A percentile compares a stretch with the other conserved stretches of the same genome.
These are phyloP conservation scores for Zostera marina DNA, from an alignment of 116 monocot genomes.

Conservation along the genomic window DNA sequence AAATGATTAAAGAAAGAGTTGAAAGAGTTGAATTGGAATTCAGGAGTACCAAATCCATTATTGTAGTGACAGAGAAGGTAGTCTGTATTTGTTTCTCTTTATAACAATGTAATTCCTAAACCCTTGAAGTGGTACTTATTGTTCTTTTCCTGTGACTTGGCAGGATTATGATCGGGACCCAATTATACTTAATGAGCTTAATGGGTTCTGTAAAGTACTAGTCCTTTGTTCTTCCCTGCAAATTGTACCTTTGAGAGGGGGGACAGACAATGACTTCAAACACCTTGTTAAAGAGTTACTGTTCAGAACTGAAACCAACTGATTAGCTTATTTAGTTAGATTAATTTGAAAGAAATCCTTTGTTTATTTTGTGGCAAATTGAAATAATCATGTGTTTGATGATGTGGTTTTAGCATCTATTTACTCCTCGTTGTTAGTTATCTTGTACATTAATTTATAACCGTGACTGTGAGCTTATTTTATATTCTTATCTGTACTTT, in stretches of 20 bases:
- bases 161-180: constrained; percentile 17
- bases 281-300: constrained; percentile 1
- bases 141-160: not conserved
- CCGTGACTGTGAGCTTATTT: no score
- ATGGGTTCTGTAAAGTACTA: constrained; percentile 6
- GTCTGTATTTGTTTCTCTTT: not conserved
- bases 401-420: no score
- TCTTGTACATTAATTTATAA: no score
- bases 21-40: constrained; percentile 4
- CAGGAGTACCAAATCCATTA: not conserved
- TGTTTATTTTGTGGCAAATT: no score
- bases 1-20: constrained; percentile 6
- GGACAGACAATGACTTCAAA: constrained; percentile 8
- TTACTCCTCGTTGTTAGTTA: no score
- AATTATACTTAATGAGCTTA: constrained; percentile 2
- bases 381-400: no score
- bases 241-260: constrained; percentile 6
- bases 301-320: not conserved
- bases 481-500: no score
- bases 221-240: constrained; percentile 11
- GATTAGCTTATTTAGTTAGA: no score
- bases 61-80: constrained; percentile 19
- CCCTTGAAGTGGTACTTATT: not conserved
- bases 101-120: not conserved
- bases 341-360: no score